Evolutionary conservation across 768 basidiomycete species (phyloP).

Genomic region (Flagelloscypha sp.): DNA sequence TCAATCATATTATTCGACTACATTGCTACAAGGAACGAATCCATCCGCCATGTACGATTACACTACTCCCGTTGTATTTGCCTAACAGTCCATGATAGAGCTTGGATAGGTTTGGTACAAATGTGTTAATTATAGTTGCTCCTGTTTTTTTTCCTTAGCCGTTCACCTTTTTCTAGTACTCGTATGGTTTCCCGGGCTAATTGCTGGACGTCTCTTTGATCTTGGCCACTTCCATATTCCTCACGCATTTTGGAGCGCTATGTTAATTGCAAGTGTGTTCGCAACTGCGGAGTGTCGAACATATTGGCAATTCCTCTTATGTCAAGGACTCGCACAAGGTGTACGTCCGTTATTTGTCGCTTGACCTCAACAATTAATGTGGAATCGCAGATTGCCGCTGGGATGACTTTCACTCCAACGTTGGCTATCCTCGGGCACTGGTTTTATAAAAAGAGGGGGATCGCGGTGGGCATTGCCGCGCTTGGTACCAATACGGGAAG

Average conservation of each 20-base stretch:
- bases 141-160: background rate
- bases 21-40: background rate
- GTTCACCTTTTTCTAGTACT: constrained; percentile 29
- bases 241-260: constrained; percentile 30
- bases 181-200: constrained; percentile 39
- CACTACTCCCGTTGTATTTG: constrained; percentile 1
- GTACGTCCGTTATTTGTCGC: constrained; percentile 22
- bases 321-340: constrained; percentile 51
- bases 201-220: constrained; percentile 54
- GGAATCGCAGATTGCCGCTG: constrained; percentile 24
- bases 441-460: constrained; percentile 47
- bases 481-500: constrained; percentile 55
- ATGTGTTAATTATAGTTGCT: constrained; percentile 20
- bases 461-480: constrained; percentile 48
- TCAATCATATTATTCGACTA: background rate
- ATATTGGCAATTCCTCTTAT: constrained; percentile 63
- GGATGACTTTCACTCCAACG: constrained; percentile 43
- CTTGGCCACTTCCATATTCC: constrained; percentile 47
- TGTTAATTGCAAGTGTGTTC: constrained; percentile 43
- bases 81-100: too few species aligned
- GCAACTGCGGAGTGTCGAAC: constrained; percentile 48
- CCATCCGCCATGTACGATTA: constrained; percentile 4
- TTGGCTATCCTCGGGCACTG: constrained; percentile 51
- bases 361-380: constrained; percentile 1
- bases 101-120: constrained; percentile 78